Conservation (phyloP, 1,284 basidiomycete species). For the Trichosporon coremiiforme region DNA sequence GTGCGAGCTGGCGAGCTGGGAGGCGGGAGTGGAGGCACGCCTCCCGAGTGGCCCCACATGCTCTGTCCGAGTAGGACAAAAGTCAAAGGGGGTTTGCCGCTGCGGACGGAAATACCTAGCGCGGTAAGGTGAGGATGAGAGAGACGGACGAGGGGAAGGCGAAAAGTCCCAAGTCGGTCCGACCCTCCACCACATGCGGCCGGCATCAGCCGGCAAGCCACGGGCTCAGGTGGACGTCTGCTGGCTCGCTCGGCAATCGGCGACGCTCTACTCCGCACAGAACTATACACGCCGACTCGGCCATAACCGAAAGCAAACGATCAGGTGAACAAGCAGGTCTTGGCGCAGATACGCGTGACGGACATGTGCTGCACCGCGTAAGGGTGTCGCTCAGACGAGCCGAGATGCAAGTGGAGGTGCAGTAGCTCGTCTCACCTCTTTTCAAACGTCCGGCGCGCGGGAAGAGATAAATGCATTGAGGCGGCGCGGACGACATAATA, state of each 20-base stretch:
- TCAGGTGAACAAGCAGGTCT: no score
- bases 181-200: not conserved
- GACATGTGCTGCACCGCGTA: no score
- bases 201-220: not conserved
- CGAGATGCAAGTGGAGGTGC: no score
- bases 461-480: no score
- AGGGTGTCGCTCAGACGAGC: no score
- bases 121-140: not conserved
- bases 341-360: no score
- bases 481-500: no score
- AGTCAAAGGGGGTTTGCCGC: not conserved
- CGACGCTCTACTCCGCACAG: not conserved
- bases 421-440: no score
- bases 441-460: no score
- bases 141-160: not conserved
- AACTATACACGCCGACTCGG: not conserved
- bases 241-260: not conserved
- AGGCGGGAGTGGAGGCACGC: not conserved
- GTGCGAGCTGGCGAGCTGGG: no score
- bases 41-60: not conserved
- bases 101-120: not conserved
- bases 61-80: not conserved
- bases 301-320: not conserved
- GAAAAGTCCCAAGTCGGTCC: not conserved
- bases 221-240: not conserved